phyloP scores from a whole-genome alignment of 768 basidiomycete genomes.

The Boletellus ananas region DNA sequence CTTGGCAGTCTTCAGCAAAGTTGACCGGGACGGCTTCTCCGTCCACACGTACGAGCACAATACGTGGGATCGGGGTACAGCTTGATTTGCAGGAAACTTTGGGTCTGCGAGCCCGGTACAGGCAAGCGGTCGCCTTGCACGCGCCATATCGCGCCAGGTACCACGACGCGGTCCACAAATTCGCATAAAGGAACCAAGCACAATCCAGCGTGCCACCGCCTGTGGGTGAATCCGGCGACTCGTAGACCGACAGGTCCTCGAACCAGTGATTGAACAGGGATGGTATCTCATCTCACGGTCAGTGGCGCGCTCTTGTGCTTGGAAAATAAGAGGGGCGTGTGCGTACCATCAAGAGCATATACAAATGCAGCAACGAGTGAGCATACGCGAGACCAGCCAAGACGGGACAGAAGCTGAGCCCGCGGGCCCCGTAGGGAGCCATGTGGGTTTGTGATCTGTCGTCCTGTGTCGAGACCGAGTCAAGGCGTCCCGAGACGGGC shows the following conservation, averaged over 20 bases:
- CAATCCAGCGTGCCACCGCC: neutral
- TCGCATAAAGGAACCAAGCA: constrained; percentile 1
- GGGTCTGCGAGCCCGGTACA: neutral
- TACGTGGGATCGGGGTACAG: constrained; percentile 8
- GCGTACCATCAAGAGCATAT: constrained; percentile 24
- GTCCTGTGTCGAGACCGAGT: constrained; percentile 3
- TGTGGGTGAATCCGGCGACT: constrained; percentile 1
- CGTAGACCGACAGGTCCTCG: constrained; percentile 14
- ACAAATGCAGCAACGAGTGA: constrained; percentile 16
- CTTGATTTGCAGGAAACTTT: neutral
- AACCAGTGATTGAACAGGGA: constrained; percentile 18
- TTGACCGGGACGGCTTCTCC: constrained; percentile 1
- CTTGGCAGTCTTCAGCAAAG: constrained; percentile 2
- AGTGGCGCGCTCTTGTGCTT: neutral
- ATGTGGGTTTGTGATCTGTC: neutral
- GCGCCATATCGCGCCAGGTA: neutral
- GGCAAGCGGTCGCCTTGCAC: neutral
- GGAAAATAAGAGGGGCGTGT: neutral
- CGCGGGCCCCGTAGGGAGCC: constrained; percentile 3
- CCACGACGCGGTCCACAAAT: constrained; percentile 6
- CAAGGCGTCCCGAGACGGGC: neutral
- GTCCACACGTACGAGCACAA: no score
- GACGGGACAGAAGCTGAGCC: constrained; percentile 23
- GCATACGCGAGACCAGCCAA: constrained; percentile 10
- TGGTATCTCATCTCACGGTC: constrained; percentile 16